phyloP scores from a whole-genome alignment of 331 rosid species.

The Erythrophleum ivorense region DNA sequence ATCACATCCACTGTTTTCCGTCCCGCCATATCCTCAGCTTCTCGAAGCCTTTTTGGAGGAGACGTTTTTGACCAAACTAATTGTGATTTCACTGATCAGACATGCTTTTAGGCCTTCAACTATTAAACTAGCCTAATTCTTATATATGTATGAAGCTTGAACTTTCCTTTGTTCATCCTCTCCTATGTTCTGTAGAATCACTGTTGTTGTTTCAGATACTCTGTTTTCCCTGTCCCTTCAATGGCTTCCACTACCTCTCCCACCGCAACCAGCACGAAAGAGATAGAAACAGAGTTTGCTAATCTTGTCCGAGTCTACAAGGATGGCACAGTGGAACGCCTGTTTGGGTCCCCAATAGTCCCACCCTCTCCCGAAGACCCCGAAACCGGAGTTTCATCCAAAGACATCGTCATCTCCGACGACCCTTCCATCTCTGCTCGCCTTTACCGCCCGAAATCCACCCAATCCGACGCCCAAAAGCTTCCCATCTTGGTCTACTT shows the following conservation, averaged over 20 bases:
- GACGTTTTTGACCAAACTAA: background rate
- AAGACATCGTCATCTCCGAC: constrained; percentile 56
- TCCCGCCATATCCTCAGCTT: too few species aligned
- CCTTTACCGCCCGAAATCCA: constrained; percentile 52
- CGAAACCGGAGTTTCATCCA: constrained; percentile 61
- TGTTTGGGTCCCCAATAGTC: constrained; percentile 49
- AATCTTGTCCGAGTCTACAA: constrained; percentile 55
- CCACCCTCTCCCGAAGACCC: constrained; percentile 52
- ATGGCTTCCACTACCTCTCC: constrained; percentile 43
- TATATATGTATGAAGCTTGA: background rate
- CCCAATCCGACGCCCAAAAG: constrained; percentile 18
- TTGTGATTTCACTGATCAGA: too few species aligned
- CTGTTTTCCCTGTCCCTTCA: background rate
- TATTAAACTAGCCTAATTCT: too few species aligned
- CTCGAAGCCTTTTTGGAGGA: background rate
- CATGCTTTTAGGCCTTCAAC: too few species aligned
- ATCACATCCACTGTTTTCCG: background rate
- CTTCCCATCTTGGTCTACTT: constrained; percentile 66
- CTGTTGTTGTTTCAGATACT: background rate
- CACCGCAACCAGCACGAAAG: constrained; percentile 38
- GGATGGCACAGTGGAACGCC: constrained; percentile 71
- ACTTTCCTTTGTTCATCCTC: background rate
- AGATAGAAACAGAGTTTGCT: constrained; percentile 50
- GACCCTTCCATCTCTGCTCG: constrained; percentile 58
- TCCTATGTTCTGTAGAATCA: background rate